Evolutionary conservation across 2,329 filamentous ascomycete species (phyloP).

Genomic region (Penicillium hordei): DNA sequence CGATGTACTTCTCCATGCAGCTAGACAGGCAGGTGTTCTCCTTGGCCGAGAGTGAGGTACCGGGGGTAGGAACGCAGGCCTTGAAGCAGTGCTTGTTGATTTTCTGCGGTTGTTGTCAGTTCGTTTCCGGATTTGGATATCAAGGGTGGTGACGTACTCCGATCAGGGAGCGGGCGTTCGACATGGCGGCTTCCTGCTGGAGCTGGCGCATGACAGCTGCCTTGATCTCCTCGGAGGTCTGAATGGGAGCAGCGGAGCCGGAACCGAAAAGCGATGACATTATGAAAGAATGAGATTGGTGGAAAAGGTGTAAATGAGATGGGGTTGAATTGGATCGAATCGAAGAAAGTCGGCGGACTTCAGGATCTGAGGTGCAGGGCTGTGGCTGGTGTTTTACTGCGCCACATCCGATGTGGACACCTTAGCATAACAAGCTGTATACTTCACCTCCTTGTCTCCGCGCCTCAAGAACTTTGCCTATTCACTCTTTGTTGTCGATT

Average conservation of each 20-base stretch:
- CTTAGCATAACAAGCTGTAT: constrained; percentile 18
- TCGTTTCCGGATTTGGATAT: not conserved
- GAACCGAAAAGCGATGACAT: constrained; percentile 44
- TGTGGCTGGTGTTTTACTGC: constrained; percentile 9
- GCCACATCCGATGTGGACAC: constrained; percentile 23
- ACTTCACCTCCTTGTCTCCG: constrained; percentile 9
- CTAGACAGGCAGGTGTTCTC: constrained; percentile 70
- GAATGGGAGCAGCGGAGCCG: constrained; percentile 28
- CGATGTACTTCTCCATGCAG: constrained; percentile 85
- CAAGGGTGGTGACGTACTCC: constrained; percentile 53
- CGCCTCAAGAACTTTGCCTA: constrained; percentile 4
- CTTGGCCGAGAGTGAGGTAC: constrained; percentile 62
- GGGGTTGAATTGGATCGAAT: constrained; percentile 1
- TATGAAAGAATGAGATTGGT: constrained; percentile 14
- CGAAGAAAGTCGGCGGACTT: constrained; percentile 5
- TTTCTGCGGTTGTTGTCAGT: constrained; percentile 54
- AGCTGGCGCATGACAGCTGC: constrained; percentile 64
- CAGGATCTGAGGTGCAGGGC: constrained; percentile 10
- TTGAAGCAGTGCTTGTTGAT: constrained; percentile 80
- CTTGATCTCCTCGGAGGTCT: constrained; percentile 43
- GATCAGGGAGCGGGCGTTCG: constrained; percentile 69
- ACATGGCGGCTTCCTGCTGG: constrained; percentile 62
- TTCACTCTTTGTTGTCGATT: constrained; percentile 11
- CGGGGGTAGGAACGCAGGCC: constrained; percentile 69
- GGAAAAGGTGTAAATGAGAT: not conserved